Evolutionary conservation across 805 yeast genomes (phyloP).

Genomic region (Metschnikowia amazonensis): DNA sequence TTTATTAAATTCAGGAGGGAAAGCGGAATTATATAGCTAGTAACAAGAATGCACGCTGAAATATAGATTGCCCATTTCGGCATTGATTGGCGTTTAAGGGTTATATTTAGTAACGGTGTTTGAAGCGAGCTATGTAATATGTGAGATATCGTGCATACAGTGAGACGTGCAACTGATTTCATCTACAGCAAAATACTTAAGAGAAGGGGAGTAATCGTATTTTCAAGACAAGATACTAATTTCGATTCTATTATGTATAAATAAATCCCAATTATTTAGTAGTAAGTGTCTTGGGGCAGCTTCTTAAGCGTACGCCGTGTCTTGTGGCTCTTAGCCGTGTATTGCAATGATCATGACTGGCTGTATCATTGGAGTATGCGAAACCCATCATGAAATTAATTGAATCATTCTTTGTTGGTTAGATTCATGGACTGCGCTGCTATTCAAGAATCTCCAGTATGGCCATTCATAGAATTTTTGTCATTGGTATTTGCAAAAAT

Average conservation of each 20-base stretch:
- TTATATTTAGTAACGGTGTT: background rate
- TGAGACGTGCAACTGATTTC: background rate
- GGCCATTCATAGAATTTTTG: no score
- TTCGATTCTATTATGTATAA: no score
- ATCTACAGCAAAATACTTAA: background rate
- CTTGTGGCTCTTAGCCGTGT: background rate
- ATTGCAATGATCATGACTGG: background rate
- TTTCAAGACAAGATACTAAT: no score
- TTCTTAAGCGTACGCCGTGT: background rate
- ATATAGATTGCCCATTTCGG: constrained; percentile 4
- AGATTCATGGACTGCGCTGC: no score
- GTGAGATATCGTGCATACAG: constrained; percentile 5
- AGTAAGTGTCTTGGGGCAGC: background rate
- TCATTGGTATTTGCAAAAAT: no score
- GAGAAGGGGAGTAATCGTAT: background rate
- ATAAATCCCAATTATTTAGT: background rate
- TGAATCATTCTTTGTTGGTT: no score
- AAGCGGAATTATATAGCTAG: background rate
- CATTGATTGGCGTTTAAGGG: background rate
- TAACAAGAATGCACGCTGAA: background rate
- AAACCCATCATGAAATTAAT: no score
- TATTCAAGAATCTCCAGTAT: no score
- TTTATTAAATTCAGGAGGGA: background rate
- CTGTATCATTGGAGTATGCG: no score
- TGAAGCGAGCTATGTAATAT: background rate